Base-by-base conservation (phyloP, 169 alveolate species). In the Eimeria sp. region DNA sequence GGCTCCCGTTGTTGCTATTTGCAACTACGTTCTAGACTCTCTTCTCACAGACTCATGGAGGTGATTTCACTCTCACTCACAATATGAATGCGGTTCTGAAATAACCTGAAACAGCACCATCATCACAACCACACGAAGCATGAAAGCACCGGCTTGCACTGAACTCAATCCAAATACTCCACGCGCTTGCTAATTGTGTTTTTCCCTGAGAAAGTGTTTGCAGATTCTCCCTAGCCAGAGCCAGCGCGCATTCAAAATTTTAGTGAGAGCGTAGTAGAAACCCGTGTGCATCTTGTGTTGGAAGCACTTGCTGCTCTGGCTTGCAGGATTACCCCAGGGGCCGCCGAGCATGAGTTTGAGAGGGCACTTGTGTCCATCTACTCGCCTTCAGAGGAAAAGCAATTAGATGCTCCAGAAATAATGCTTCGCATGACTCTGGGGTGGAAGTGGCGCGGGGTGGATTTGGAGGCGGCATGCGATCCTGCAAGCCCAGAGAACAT, bases 351-450 rank as follows among this genome's bases (percentile, higher is more conserved):
- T 94, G 97, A 98, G 95, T 97, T 97, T 96, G 95, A 98, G 98
- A 85, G 98, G 88, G 97, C 98, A 95, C 58, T 97, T 90, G 68
- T 97, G 95, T 95, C 98, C 94, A 90, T 98, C 54, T 97, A 98
- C 97, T 95, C 98, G 76, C 97, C 99, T 87, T 60, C 95, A 90
- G 96, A 98, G 97, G 98, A 99, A 97, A 94, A 98, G 98, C 96
- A 99, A 88, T 97, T 96, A 97, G 96, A 98, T 82, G 95, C 97
- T 98, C 96, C 99, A 97, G 96, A 98, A 85, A 91, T 97, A 96
- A 97, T 99, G 99, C 95, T 98, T 98, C 95, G 98, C 97, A 97
- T 98, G 98, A 94, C 98, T 96, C 98, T 98, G 96, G 90, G 98
- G 95, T 97, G 98, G 99, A 91, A 97, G 95, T 91, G 96, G 96